Conservation (phyloP, 108 stramenopile species). For the Thalassiosira profunda region DNA sequence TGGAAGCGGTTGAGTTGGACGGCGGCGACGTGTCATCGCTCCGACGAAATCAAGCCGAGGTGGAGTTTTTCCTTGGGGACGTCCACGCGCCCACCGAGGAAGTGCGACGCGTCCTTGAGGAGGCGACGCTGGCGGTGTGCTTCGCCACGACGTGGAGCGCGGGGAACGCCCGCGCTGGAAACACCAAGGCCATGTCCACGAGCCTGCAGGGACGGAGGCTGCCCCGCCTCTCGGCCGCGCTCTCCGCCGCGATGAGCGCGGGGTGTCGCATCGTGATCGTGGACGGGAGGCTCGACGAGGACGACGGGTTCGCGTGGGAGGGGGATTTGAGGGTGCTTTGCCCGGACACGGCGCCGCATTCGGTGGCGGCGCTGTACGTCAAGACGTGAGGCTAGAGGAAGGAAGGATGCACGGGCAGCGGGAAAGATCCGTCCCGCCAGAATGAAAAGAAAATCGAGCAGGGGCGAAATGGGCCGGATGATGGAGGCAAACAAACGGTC, state of each 20-base stretch:
- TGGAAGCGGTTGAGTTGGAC: slow-evolving; percentile 4
- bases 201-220: slow-evolving; percentile 25
- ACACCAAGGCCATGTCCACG: not conserved
- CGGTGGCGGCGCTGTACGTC: slow-evolving; percentile 43
- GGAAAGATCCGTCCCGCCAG: too few species aligned
- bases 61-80: slow-evolving; percentile 24
- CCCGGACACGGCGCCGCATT: slow-evolving; percentile 49
- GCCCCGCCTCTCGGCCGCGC: slow-evolving; percentile 20
- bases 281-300: slow-evolving; percentile 30
- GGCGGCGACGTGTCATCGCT: not conserved
- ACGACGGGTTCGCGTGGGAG: slow-evolving; percentile 27
- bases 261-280: slow-evolving; percentile 35
- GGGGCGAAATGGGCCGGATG: too few species aligned
- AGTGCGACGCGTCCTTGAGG: slow-evolving; percentile 2
- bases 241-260: slow-evolving; percentile 8
- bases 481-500: too few species aligned
- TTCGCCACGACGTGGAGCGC: slow-evolving; percentile 53
- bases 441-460: too few species aligned
- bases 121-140: slow-evolving; percentile 44
- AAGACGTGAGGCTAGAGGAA: not conserved
- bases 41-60: not conserved
- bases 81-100: slow-evolving; percentile 10
- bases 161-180: slow-evolving; percentile 1
- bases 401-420: too few species aligned
- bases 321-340: slow-evolving; percentile 35